Evolutionary conservation across 495 filamentous ascomycete species (phyloP), one percentile per base, ranked within the genome.

Genomic region (Penicillium desertorum): DNA sequence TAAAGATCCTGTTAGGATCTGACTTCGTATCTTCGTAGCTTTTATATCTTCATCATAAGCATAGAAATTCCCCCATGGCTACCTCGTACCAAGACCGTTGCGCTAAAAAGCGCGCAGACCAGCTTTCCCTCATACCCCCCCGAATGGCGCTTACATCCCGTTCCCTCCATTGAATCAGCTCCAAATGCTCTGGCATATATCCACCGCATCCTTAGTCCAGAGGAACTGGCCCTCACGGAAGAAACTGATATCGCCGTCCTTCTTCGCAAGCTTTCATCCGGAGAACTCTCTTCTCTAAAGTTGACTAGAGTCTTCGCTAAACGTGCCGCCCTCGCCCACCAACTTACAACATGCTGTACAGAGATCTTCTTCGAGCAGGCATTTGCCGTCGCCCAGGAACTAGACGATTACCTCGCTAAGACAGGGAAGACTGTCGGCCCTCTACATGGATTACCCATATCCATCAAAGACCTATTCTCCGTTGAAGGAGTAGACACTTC

Each of bases 371-470:
- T 86, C 12, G 68, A 77, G 16, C 62, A 73, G 27, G 80, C 79
- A 0, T 62, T 83, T 25, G 62, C 63, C 7, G 57, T 59, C 4
- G 80, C 81, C 1, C 64, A 63, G 29, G 51, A 71, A 30, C 52
- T 81, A 34, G 81, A 84, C 61, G 68, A 71, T 7, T 56, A 76
- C 49, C 56, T 82, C 5, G 57, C 60, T 6, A 64, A 62, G 30
- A 73, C 72, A 4, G 71, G 74, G 0, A 76, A 75, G 45, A 70
- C 77, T 5, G 59, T 81, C 16, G 87, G 87, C 0, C 86, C 85
- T 4, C 70, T 90, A 0, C 87, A 90, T 56, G 87, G 87, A 17
- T 57, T 90, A 8, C 87, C 87, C 0, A 83, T 89, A 23, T 84
- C 80, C 22, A 76, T 88, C 10, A 90, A 90, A 67, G 87, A 89